Conservation (phyloP, 306 rosid species). For the Cucurbita ficifolia region DNA sequence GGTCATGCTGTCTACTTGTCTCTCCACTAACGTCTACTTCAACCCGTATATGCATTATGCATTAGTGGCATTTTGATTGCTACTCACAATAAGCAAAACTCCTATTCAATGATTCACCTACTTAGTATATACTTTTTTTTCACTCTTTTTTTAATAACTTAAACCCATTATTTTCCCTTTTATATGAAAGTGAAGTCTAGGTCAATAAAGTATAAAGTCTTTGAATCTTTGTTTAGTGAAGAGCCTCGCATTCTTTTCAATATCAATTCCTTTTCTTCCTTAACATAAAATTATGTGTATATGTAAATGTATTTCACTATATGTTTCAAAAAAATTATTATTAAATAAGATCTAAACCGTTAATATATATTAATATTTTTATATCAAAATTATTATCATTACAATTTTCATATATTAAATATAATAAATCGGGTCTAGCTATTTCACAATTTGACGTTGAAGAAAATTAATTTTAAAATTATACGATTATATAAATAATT, state of each 20-base stretch:
- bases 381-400: too few relatives aligned
- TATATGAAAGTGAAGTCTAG: conserved; percentile 3
- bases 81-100: background rate
- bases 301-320: background rate
- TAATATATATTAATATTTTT: too few relatives aligned
- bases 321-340: too few relatives aligned
- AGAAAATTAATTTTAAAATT: background rate
- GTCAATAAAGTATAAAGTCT: conserved; percentile 7
- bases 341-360: too few relatives aligned
- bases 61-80: background rate
- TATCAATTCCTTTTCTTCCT: background rate
- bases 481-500: background rate
- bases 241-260: background rate
- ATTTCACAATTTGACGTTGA: background rate
- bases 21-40: too few relatives aligned
- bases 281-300: background rate
- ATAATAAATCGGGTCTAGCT: background rate
- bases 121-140: conserved; percentile 2
- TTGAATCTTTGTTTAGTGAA: background rate
- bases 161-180: background rate
- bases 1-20: too few relatives aligned
- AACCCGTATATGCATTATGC: too few relatives aligned
- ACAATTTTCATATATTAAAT: too few relatives aligned
- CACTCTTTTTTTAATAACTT: background rate
- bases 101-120: conserved; percentile 1